Conservation (phyloP, 306 rosid species). For the Benincasa hispida region DNA sequence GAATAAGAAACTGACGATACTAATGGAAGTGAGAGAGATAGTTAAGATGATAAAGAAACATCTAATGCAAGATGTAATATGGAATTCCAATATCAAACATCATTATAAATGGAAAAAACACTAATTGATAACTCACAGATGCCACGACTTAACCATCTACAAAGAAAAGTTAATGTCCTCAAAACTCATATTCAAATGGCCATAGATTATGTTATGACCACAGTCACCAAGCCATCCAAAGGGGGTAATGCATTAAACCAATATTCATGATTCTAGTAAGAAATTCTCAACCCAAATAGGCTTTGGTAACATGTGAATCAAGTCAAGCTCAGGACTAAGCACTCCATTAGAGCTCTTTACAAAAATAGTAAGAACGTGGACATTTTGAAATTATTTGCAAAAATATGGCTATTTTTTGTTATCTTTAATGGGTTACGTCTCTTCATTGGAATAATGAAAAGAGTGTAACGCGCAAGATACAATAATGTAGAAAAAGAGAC, state of each 20-base stretch:
- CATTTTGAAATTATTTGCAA: too few species aligned
- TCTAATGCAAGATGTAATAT: neutral
- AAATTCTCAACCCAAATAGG: neutral
- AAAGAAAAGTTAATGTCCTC: neutral
- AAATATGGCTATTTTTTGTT: too few species aligned
- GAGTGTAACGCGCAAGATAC: too few species aligned
- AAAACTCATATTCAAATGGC: neutral
- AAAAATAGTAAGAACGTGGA: too few species aligned
- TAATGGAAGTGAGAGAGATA: neutral
- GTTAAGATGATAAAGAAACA: neutral
- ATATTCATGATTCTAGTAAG: neutral
- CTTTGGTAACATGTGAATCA: neutral
- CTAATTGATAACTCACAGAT: neutral
- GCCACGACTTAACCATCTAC: neutral
- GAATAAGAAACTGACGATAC: neutral
- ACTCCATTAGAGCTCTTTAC: too few species aligned
- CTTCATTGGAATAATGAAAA: too few species aligned
- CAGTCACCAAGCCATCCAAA: neutral
- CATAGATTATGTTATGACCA: neutral
- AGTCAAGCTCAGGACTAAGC: neutral
- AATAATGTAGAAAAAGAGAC: too few species aligned
- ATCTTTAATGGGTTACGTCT: too few species aligned
- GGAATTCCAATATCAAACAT: neutral
- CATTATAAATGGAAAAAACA: neutral
- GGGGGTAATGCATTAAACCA: neutral